These are phyloP conservation scores for Puccinia novopanici DNA, from an alignment of 1,284 basidiomycete species.

Conservation along the genomic window DNA sequence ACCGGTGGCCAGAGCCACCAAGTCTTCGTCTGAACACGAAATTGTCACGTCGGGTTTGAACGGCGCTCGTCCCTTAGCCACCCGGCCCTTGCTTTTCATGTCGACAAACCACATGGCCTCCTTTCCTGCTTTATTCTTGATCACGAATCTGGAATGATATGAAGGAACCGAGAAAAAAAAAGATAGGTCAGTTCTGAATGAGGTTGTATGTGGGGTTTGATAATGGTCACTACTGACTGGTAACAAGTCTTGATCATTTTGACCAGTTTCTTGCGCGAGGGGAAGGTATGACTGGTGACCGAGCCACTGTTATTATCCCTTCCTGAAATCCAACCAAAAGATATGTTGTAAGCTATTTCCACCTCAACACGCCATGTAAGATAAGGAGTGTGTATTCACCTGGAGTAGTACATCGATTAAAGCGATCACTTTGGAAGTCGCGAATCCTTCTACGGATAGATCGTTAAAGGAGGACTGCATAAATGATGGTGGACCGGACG, in stretches of 20 bases:
- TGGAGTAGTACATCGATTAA: constrained; percentile 38
- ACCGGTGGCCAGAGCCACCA: constrained; percentile 45
- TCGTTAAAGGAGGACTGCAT: constrained; percentile 29
- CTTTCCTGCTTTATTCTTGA: constrained; percentile 42
- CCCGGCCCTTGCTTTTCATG: constrained; percentile 47
- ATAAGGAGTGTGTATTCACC: constrained; percentile 17
- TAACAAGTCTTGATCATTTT: constrained; percentile 48
- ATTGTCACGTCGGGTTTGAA: constrained; percentile 48
- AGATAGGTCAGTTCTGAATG: background rate
- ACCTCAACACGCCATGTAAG: too few species aligned
- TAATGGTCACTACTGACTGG: constrained; percentile 23
- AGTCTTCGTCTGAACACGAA: constrained; percentile 48
- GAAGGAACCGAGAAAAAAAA: background rate
- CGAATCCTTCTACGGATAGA: constrained; percentile 38
- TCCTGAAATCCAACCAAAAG: too few species aligned
- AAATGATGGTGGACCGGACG: background rate
- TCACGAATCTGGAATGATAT: constrained; percentile 34
- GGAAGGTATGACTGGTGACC: constrained; percentile 18
- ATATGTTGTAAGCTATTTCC: too few species aligned
- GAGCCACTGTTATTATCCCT: background rate
- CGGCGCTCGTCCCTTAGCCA: constrained; percentile 44
- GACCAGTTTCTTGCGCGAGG: constrained; percentile 42
- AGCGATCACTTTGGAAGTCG: constrained; percentile 48
- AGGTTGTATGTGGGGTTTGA: background rate
- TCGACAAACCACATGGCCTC: constrained; percentile 49